Evolutionary conservation across 768 basidiomycete genomes (phyloP).

Genomic region (Boletus insuetus): DNA sequence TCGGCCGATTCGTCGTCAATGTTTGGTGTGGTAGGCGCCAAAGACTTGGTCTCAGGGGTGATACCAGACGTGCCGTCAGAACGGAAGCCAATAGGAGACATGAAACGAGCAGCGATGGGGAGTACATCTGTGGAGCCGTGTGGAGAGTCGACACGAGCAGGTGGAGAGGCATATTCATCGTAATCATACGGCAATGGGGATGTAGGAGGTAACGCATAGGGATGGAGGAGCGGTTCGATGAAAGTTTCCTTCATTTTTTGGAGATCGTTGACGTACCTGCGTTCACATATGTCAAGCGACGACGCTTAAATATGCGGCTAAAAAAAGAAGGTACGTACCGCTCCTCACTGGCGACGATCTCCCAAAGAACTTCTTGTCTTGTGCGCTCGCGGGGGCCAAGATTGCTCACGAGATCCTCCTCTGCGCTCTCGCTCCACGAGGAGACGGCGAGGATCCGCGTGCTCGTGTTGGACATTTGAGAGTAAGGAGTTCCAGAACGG

Average conservation of each 20-base stretch:
- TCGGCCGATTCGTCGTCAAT: constrained; percentile 75
- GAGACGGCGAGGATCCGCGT: constrained; percentile 73
- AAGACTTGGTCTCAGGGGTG: constrained; percentile 48
- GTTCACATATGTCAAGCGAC: constrained; percentile 12
- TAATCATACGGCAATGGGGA: constrained; percentile 61
- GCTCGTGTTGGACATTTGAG: constrained; percentile 68
- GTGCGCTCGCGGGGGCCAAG: constrained; percentile 93
- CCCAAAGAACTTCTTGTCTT: constrained; percentile 93
- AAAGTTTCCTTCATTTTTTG: constrained; percentile 92
- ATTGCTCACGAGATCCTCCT: constrained; percentile 91
- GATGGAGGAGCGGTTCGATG: constrained; percentile 86
- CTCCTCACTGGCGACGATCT: constrained; percentile 95
- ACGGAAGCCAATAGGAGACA: constrained; percentile 58
- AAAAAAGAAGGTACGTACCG: constrained; percentile 48
- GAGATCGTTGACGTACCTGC: constrained; percentile 89
- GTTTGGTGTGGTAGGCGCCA: constrained; percentile 47
- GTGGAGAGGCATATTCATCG: constrained; percentile 50
- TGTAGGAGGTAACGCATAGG: constrained; percentile 48
- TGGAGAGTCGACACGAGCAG: constrained; percentile 56
- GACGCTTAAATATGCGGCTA: constrained; percentile 8
- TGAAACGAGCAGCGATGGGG: constrained; percentile 88
- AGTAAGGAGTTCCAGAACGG: constrained; percentile 80
- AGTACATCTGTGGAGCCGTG: constrained; percentile 72
- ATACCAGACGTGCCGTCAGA: constrained; percentile 43
- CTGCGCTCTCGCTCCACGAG: constrained; percentile 93